Conservation (phyloP, 805 yeast genomes). For the Zygotorulaspora florentina region DNA sequence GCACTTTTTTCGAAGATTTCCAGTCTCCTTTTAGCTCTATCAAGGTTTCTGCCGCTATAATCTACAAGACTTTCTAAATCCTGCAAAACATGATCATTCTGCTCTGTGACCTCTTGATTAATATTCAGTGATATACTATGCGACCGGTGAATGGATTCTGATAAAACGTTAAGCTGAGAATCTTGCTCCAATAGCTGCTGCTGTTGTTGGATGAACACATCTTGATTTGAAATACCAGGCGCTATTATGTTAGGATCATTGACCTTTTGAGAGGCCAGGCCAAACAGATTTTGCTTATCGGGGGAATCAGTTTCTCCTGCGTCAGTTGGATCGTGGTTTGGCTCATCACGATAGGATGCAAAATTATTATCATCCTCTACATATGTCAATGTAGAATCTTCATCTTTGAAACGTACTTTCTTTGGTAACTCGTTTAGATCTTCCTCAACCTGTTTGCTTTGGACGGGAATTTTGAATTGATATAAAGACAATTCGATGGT, state of each 20-base stretch:
- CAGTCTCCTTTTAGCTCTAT: conserved; percentile 41
- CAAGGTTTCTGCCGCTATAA: conserved; percentile 39
- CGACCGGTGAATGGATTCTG: conserved; percentile 43
- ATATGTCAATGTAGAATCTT: conserved; percentile 12
- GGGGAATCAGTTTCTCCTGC: not conserved
- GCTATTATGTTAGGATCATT: not conserved
- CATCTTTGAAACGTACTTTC: conserved; percentile 26
- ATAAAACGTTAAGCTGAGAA: conserved; percentile 37
- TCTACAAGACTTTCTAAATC: conserved; percentile 49
- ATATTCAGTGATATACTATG: conserved; percentile 45
- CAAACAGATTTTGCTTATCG: conserved; percentile 4
- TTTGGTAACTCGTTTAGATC: conserved; percentile 12
- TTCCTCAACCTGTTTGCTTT: not conserved
- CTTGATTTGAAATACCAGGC: conserved; percentile 32
- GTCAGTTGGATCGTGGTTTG: not conserved
- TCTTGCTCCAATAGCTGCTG: conserved; percentile 48
- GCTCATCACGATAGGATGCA: conserved; percentile 26
- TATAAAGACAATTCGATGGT: conserved; percentile 15
- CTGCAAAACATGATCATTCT: conserved; percentile 42
- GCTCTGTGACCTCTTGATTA: conserved; percentile 45
- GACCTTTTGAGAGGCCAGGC: not conserved
- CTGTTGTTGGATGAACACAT: conserved; percentile 41
- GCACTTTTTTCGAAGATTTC: conserved; percentile 39
- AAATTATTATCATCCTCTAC: conserved; percentile 12
- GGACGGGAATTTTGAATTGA: conserved; percentile 7